A percentile compares a stretch with the other conserved stretches of the same genome.
These are phyloP conservation scores for Ocimum tenuiflorum DNA, from an alignment of 257 asterid species.

Conservation along the genomic window DNA sequence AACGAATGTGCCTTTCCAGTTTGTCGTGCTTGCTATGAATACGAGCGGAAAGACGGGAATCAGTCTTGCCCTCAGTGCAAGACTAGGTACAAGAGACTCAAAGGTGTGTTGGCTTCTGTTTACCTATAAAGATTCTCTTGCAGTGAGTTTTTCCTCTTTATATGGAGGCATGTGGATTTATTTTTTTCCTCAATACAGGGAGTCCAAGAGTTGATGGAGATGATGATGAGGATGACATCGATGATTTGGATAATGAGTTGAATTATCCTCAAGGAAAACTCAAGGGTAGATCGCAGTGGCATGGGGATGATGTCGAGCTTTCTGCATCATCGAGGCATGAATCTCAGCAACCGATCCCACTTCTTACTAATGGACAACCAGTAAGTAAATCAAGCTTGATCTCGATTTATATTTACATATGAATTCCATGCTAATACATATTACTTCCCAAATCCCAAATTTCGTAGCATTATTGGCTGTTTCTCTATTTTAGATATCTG, in stretches of 20 bases:
- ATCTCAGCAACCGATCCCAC: conserved; percentile 79
- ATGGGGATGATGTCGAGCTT: conserved; percentile 64
- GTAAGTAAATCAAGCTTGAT: conserved; percentile 35
- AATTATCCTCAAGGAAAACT: conserved; percentile 51
- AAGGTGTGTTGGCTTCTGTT: conserved; percentile 42
- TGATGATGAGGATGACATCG: conserved; percentile 76
- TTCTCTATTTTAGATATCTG: neutral
- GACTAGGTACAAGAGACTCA: conserved; percentile 80
- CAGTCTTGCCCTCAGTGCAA: conserved; percentile 89
- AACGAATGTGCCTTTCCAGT: conserved; percentile 93
- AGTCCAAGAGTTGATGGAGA: conserved; percentile 90
- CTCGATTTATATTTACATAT: neutral
- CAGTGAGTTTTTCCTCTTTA: neutral
- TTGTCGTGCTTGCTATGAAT: conserved; percentile 87
- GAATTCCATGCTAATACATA: neutral
- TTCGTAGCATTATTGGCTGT: no score
- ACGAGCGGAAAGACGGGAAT: conserved; percentile 86
- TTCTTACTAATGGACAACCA: conserved; percentile 73
- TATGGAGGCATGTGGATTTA: conserved; percentile 7
- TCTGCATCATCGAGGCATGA: conserved; percentile 84
- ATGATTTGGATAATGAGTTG: conserved; percentile 81
- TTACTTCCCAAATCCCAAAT: neutral
- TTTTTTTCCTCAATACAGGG: conserved; percentile 40
- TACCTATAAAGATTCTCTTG: neutral
- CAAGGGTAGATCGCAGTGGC: conserved; percentile 76